Evolutionary conservation across 108 stramenopile species (phyloP).

Genomic region (Cafeteria roenbergensis): DNA sequence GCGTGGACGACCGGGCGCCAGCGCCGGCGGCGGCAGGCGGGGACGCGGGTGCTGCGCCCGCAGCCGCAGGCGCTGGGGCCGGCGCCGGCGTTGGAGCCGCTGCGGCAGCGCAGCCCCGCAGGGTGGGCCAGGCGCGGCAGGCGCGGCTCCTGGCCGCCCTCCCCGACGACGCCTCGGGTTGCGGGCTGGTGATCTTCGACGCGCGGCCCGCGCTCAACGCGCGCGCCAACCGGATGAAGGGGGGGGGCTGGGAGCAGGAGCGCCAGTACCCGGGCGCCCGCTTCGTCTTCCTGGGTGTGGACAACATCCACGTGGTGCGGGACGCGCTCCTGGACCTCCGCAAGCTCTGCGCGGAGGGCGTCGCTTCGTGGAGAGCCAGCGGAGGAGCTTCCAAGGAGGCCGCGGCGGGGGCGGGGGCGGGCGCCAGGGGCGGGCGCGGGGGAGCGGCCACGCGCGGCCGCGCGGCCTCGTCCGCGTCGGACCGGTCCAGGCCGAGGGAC

Average conservation of each 20-base stretch:
- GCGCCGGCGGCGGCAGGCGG: neutral
- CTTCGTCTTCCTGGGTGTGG: conserved; percentile 31
- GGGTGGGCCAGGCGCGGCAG: neutral
- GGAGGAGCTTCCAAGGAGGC: conserved; percentile 2
- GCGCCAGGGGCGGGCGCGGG: conserved; percentile 7
- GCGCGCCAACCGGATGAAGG: conserved; percentile 28
- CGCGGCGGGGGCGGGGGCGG: conserved; percentile 9
- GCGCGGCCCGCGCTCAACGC: conserved; percentile 35
- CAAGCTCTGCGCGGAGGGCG: too few species aligned
- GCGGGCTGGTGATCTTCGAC: conserved; percentile 23
- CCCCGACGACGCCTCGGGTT: neutral
- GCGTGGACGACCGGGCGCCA: neutral
- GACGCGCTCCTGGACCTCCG: conserved; percentile 18
- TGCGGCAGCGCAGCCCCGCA: neutral
- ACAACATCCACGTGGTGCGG: conserved; percentile 42
- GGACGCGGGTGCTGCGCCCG: neutral
- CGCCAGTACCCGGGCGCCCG: conserved; percentile 19
- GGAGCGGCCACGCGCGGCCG: neutral
- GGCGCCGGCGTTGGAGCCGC: neutral
- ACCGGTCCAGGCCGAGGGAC: too few species aligned
- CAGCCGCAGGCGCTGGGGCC: neutral
- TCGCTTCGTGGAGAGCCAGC: too few species aligned
- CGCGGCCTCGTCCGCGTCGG: neutral
- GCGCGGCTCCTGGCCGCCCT: neutral
- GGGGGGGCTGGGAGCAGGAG: conserved; percentile 36